Conservation (phyloP, 352 stramenopile genomes). For the Pythium periplocum region DNA sequence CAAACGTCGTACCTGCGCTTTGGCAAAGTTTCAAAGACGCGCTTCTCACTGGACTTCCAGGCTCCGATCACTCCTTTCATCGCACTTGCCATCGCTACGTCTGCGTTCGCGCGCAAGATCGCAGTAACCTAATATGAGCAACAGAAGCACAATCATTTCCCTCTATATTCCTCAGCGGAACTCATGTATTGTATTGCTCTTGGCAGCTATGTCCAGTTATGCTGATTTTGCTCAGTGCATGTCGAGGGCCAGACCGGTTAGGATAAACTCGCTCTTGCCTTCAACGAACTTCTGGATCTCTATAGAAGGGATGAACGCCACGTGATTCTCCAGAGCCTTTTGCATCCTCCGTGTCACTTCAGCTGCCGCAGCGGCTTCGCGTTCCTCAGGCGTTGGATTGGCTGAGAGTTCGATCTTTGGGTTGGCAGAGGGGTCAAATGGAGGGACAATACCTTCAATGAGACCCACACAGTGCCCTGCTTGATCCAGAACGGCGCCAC, state of each 20-base stretch:
- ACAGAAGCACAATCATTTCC: not conserved
- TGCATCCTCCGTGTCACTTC: constrained; percentile 41
- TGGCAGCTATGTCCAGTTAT: not conserved
- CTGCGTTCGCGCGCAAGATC: constrained; percentile 83
- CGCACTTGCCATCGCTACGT: constrained; percentile 75
- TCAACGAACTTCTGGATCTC: constrained; percentile 49
- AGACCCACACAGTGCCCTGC: constrained; percentile 51
- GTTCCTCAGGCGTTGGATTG: constrained; percentile 18
- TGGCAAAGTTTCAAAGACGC: constrained; percentile 76
- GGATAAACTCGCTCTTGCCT: constrained; percentile 20
- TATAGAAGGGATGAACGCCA: constrained; percentile 53
- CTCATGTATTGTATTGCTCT: not conserved
- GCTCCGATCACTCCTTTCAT: constrained; percentile 69
- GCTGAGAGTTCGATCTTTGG: constrained; percentile 11
- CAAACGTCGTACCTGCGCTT: constrained; percentile 61
- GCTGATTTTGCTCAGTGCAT: not conserved
- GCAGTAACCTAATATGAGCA: constrained; percentile 54
- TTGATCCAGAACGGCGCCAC: constrained; percentile 49
- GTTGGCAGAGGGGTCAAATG: constrained; percentile 10
- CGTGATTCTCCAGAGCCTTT: constrained; percentile 60
- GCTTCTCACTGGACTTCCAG: constrained; percentile 79
- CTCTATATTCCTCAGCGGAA: not conserved
- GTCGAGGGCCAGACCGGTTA: constrained; percentile 15
- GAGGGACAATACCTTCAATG: constrained; percentile 75
- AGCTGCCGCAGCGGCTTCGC: constrained; percentile 17